Percentiles rank a stretch among this genome's conserved stretches.
Conservation (phyloP, 192 early-diverging fungal genomes). For the Backusella parvicylindrica region DNA sequence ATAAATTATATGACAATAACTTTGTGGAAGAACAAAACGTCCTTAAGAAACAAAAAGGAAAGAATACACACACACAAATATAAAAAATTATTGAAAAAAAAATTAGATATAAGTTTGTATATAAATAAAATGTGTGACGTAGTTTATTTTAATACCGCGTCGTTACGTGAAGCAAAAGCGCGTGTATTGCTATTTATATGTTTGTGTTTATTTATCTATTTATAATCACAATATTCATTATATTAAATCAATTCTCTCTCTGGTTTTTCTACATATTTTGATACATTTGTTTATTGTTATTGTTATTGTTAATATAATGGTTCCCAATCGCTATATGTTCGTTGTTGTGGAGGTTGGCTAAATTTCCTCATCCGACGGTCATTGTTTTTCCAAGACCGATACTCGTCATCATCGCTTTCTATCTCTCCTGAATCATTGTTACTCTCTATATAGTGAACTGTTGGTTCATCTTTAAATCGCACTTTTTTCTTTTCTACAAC, state of each 20-base stretch:
- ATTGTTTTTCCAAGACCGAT: not conserved
- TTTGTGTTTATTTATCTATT: not conserved
- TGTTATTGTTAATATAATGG: not conserved
- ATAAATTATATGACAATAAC: not conserved
- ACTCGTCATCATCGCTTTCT: not conserved
- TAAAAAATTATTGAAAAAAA: not conserved
- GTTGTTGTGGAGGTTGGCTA: not conserved
- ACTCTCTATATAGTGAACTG: not conserved
- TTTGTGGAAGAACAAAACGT: not conserved
- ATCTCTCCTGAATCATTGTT: not conserved
- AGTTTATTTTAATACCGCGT: not conserved
- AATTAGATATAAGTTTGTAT: not conserved
- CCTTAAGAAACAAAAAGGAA: not conserved
- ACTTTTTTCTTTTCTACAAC: not conserved
- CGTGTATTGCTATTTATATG: not conserved
- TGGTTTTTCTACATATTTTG: not conserved
- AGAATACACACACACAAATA: not conserved
- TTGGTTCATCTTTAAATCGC: not conserved
- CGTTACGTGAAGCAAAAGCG: not conserved
- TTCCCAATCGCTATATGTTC: not conserved
- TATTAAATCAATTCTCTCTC: no score
- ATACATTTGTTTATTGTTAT: not conserved
- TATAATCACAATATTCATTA: no score
- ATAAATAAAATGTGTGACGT: not conserved
- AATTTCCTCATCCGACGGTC: not conserved